These are phyloP conservation scores for Plasmodium cynomolgi DNA, from an alignment of 169 alveolate species.

Conservation along the genomic window DNA sequence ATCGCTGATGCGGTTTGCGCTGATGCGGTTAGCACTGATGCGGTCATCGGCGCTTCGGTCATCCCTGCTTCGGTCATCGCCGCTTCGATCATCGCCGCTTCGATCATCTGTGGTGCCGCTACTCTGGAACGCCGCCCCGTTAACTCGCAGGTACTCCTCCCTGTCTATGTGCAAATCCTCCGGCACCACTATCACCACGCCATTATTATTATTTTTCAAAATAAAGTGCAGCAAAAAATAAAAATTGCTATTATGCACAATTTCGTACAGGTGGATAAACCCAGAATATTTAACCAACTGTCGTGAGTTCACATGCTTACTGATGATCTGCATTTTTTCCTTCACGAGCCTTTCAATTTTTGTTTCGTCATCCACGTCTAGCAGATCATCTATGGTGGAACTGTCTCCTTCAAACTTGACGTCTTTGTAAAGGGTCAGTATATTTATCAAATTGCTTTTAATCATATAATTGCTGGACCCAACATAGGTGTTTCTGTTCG, in stretches of 20 bases:
- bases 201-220: conserved; percentile 25
- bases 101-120: not conserved
- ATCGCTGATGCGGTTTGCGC: not conserved
- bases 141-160: conserved; percentile 35
- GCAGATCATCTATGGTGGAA: conserved; percentile 24
- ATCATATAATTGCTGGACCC: conserved; percentile 23
- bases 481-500: not conserved
- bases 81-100: not conserved
- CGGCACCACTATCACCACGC: conserved; percentile 51
- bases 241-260: conserved; percentile 28
- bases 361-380: conserved; percentile 53
- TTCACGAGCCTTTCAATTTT: conserved; percentile 25
- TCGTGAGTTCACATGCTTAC: conserved; percentile 2
- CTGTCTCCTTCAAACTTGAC: conserved; percentile 1
- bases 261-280: conserved; percentile 57
- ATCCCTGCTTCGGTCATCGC: not conserved
- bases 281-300: conserved; percentile 47
- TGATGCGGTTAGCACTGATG: no score
- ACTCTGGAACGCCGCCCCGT: not conserved
- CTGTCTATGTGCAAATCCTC: conserved; percentile 19
- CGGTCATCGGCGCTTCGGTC: no score
- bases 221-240: conserved; percentile 63
- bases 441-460: conserved; percentile 45
- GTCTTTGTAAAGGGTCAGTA: conserved; percentile 26
- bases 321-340: conserved; percentile 26